These are phyloP conservation scores for Thecamonas trahens DNA, from an alignment of 78 protist species.

Conservation along the genomic window DNA sequence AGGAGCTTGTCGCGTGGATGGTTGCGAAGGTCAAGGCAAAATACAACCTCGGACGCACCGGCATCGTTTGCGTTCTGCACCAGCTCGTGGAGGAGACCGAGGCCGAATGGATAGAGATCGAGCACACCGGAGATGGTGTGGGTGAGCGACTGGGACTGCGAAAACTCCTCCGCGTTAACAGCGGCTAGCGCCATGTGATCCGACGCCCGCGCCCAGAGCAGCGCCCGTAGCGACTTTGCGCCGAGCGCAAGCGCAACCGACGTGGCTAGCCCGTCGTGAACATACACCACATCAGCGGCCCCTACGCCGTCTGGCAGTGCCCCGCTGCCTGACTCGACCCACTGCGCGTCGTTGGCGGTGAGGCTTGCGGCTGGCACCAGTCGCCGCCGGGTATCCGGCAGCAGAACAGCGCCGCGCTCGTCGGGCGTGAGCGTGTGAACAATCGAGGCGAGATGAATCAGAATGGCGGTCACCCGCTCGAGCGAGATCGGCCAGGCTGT, in stretches of 20 bases:
- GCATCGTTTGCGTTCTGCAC: conserved; percentile 8
- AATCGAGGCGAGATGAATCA: background rate
- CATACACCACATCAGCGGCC: no score
- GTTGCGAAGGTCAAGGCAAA: background rate
- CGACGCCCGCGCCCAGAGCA: background rate
- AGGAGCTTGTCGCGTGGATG: background rate
- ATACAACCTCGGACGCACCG: background rate
- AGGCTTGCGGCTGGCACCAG: background rate
- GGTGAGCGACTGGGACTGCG: background rate
- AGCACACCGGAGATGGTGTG: background rate
- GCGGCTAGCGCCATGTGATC: background rate
- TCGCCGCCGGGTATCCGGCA: background rate
- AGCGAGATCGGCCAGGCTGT: background rate
- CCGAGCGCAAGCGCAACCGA: background rate
- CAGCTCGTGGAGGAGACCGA: background rate
- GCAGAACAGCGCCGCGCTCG: background rate
- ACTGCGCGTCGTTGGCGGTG: background rate
- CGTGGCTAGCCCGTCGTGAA: background rate
- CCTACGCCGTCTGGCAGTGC: background rate
- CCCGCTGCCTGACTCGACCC: background rate
- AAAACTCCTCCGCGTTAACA: background rate
- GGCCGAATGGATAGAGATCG: background rate
- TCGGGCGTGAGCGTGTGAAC: background rate
- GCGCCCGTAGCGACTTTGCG: background rate
- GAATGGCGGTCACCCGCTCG: background rate